Conservation (phyloP, 2,329 filamentous ascomycete species). For the Pezicula rhizophila region DNA sequence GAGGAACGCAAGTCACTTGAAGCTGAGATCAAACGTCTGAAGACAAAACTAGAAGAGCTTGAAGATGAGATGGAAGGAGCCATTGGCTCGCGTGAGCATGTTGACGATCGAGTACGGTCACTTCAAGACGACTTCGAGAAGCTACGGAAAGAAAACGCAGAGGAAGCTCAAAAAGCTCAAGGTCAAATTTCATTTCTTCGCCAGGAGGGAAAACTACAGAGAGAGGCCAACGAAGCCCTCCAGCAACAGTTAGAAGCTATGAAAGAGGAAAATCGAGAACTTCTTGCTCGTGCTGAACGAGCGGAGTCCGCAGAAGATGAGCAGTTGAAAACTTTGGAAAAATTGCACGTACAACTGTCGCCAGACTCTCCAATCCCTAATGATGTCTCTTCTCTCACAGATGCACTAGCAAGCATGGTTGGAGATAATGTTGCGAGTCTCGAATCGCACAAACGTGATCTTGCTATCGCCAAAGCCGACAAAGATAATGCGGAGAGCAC, state of each 20-base stretch:
- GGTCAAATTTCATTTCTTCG: constrained; percentile 58
- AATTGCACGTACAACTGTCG: constrained; percentile 52
- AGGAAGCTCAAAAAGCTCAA: constrained; percentile 52
- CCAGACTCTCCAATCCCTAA: constrained; percentile 46
- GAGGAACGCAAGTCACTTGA: constrained; percentile 80
- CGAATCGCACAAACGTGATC: constrained; percentile 52
- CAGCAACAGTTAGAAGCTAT: constrained; percentile 50
- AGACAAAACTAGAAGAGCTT: constrained; percentile 73
- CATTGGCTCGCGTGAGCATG: constrained; percentile 74
- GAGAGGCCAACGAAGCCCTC: constrained; percentile 53
- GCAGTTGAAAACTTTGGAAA: constrained; percentile 49
- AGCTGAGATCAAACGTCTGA: constrained; percentile 70
- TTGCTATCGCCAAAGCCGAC: constrained; percentile 55
- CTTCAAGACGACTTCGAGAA: constrained; percentile 68
- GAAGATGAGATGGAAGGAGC: constrained; percentile 89
- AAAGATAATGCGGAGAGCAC: constrained; percentile 52
- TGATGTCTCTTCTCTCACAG: constrained; percentile 52
- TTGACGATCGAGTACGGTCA: constrained; percentile 61
- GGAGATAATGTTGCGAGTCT: constrained; percentile 55
- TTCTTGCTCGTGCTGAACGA: constrained; percentile 44
- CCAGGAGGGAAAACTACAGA: constrained; percentile 52
- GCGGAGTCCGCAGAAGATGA: constrained; percentile 46
- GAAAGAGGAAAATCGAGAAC: constrained; percentile 47
- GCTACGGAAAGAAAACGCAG: constrained; percentile 49
- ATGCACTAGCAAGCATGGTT: constrained; percentile 51